Base-by-base conservation (phyloP, 371 early-diverging fungal genomes). In the Circinella minor region DNA sequence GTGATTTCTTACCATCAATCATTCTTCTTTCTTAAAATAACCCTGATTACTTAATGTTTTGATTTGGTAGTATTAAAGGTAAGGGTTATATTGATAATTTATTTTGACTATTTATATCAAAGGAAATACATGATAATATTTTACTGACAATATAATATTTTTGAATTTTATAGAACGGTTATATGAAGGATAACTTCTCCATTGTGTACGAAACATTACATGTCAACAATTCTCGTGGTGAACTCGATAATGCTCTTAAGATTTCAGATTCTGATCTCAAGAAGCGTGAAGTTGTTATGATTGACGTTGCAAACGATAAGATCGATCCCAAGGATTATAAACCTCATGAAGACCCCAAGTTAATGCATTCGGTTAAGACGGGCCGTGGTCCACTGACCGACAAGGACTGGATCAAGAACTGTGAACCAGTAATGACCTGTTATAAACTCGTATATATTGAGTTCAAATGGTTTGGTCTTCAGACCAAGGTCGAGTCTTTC, bases 401-500 rank as follows among this genome's bases (percentile, higher is more conserved):
- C 15, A 71, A 73, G 9, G 67, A 78, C 51, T 76, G 76, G 78
- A 60, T 69, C 61, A 64, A 88, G 72, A 87, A 76, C 0, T 88
- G 85, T 63, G 88, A 88, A 48, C 92, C 92, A 3, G 86, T 88
- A 20, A 92, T 92, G 92, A 91, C 92, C 3, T 91, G 92, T 74
- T 92, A 92, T 79, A 92, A 92, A 75, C 79, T 91, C 63, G 89
- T 91, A 17, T 90, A 89, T 39, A 89, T 87, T 49, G 92, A 92
- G 73, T 92, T 92, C 80, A 86, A 84, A 63, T 91, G 90, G 89
- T 90, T 89, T 70, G 91, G 91, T 0, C 63, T 91, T 54, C 92
- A 91, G 70, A 79, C 75, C 27, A 82, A 79, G 46, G 89, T 89
- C 13, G 92, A 92, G 73, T 72, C 81, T 1, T 85, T 84, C 37